Evolutionary conservation across 31 red algal species (phyloP), one percentile per base, ranked within the genome.

Genomic region (Porphyra umbilicalis): DNA sequence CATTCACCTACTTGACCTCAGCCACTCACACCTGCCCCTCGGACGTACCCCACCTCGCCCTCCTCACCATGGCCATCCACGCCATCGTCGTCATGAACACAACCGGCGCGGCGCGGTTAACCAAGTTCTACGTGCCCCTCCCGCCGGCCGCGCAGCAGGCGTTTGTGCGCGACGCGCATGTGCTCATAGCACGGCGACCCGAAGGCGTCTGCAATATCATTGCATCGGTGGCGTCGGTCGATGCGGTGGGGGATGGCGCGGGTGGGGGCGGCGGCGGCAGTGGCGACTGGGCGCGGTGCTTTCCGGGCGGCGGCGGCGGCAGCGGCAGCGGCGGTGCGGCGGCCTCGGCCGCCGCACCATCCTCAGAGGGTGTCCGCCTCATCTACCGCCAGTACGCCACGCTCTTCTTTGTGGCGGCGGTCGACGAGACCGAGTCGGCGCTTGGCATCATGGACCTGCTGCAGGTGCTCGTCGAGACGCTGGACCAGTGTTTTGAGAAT

Each of bases 381-480:
- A 94, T 94, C 57, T 94, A 94, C 79, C 91, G 97, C 75, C 88
- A 96, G 75, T 99, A 99, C 80, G 97, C 97, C 34, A 99, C 97
- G 57, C 86, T 99, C 36, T 99, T 88, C 81, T 99, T 99, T 82
- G 88, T 99, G 37, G 96, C 94, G 42, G 80, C 75, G 76, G 94
- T 99, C 77, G 94, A 99, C 80, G 39, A 91, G 34, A 80, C 87
- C 36, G 97, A 99, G 85, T 91, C 84, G 67, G 94, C 96, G 81
- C 80, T 99, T 34, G 97, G 97, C 11, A 99, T 99, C 76, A 81
- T 99, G 35, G 97, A 99, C 83, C 89, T 99, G 29, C 96, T 99
- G 38, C 97, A 99, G 83, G 97, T 99, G 30, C 96, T 99, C 81
- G 97, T 99, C 37, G 97, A 99, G 85, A 96, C 97, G 10, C 84